These are phyloP conservation scores for Ettlia oleoabundans DNA, from an alignment of 139 green algal species.

Conservation along the genomic window DNA sequence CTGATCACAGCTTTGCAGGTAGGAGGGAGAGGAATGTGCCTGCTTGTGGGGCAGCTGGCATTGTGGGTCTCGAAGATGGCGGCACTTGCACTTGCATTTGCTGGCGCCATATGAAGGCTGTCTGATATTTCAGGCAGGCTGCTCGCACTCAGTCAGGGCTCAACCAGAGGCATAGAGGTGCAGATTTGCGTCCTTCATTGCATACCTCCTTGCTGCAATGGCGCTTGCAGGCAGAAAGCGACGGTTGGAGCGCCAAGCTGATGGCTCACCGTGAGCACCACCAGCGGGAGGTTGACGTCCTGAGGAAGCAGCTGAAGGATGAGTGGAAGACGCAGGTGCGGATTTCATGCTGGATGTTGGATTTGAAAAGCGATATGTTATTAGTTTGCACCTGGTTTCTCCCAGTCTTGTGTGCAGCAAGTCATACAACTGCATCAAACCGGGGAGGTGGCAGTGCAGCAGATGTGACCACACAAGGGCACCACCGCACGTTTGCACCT, in stretches of 20 bases:
- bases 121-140: no score
- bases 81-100: background rate
- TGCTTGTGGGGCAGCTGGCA: background rate
- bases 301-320: background rate
- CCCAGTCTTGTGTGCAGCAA: no score
- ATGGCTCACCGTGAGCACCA: slow-evolving; percentile 28
- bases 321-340: background rate
- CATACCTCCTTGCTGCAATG: background rate
- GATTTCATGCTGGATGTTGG: no score
- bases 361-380: no score
- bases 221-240: slow-evolving; percentile 23
- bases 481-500: no score
- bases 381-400: no score
- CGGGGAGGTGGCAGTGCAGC: no score
- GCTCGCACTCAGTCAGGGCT: no score
- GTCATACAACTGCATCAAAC: no score
- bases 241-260: slow-evolving; percentile 31
- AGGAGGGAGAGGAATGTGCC: background rate
- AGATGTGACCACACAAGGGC: no score
- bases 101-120: no score
- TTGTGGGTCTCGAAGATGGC: background rate
- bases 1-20: slow-evolving; percentile 29
- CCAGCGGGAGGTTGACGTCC: slow-evolving; percentile 20
- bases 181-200: background rate
- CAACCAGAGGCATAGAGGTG: no score